These are phyloP conservation scores for Aspergillus bertholletiae DNA, from an alignment of 495 filamentous ascomycete genomes.

Conservation along the genomic window DNA sequence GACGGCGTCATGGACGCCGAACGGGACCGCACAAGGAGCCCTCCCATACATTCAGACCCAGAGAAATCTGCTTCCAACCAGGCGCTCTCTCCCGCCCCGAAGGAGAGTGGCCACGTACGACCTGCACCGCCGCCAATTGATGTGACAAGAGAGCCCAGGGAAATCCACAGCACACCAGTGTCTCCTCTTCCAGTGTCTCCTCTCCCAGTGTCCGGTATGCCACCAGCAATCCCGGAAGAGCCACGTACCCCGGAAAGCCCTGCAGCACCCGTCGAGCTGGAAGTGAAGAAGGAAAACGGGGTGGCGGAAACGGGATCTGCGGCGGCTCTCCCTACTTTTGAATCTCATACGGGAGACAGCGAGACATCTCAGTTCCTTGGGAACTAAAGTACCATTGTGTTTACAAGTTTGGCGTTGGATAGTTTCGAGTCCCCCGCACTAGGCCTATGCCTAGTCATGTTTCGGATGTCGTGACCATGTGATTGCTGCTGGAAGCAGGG, in stretches of 20 bases:
- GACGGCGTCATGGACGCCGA: slow-evolving; percentile 63
- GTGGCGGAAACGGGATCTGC: slow-evolving; percentile 2
- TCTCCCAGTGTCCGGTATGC: slow-evolving; percentile 30
- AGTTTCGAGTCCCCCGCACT: neutral
- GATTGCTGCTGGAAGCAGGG: neutral
- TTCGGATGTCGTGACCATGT: neutral
- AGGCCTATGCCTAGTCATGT: neutral
- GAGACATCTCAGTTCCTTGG: slow-evolving; percentile 7
- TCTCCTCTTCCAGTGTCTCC: slow-evolving; percentile 33
- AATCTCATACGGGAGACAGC: slow-evolving; percentile 7
- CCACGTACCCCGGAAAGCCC: slow-evolving; percentile 31
- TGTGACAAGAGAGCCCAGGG: slow-evolving; percentile 19
- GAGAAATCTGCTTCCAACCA: slow-evolving; percentile 24
- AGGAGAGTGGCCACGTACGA: slow-evolving; percentile 18
- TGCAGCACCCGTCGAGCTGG: neutral
- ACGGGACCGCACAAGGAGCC: slow-evolving; percentile 54
- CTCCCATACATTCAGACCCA: slow-evolving; percentile 33
- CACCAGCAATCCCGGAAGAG: slow-evolving; percentile 40
- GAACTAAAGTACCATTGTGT: neutral
- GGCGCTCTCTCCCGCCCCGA: slow-evolving; percentile 22
- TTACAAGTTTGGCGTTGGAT: neutral
- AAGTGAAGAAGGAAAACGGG: neutral
- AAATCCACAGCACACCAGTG: slow-evolving; percentile 26
- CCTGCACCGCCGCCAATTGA: slow-evolving; percentile 27
- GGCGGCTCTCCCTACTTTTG: slow-evolving; percentile 1